These are phyloP conservation scores for Trypanosoma theileri DNA, from an alignment of 208 protist species.

Conservation along the genomic window DNA sequence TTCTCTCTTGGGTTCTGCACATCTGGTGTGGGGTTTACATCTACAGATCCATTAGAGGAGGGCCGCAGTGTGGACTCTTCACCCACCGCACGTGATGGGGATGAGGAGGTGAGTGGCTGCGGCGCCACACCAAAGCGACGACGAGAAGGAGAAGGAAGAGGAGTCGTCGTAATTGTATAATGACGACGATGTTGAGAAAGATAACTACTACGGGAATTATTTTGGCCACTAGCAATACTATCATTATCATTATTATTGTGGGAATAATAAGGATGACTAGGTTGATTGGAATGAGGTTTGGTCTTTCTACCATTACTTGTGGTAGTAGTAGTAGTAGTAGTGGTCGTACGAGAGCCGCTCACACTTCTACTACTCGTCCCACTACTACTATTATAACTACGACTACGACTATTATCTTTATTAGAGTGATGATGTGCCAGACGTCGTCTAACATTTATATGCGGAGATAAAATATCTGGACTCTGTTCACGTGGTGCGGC, in stretches of 20 bases:
- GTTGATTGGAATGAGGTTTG: too few relatives aligned
- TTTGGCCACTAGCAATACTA: neutral
- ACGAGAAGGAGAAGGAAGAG: neutral
- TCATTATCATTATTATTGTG: neutral
- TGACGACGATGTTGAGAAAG: too few relatives aligned
- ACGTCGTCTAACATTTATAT: neutral
- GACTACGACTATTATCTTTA: neutral
- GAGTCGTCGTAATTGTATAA: neutral
- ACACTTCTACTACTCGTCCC: too few relatives aligned
- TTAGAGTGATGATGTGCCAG: neutral
- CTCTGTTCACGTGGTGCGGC: neutral
- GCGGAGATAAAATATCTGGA: neutral
- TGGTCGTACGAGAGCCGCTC: too few relatives aligned
- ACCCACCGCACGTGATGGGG: neutral
- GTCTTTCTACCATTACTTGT: too few relatives aligned
- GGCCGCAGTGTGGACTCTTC: neutral
- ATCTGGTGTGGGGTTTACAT: neutral
- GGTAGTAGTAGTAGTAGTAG: too few relatives aligned
- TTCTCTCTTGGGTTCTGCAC: too few relatives aligned
- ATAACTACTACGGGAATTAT: neutral
- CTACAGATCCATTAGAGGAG: neutral
- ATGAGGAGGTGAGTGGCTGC: neutral
- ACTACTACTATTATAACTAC: too few relatives aligned
- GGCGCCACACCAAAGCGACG: conserved; percentile 21
- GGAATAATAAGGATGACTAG: neutral